A percentile compares a stretch with the other conserved stretches of the same genome.
phyloP scores from a whole-genome alignment of 2,329 filamentous ascomycete species.

The Pseudocercospora fuligena region DNA sequence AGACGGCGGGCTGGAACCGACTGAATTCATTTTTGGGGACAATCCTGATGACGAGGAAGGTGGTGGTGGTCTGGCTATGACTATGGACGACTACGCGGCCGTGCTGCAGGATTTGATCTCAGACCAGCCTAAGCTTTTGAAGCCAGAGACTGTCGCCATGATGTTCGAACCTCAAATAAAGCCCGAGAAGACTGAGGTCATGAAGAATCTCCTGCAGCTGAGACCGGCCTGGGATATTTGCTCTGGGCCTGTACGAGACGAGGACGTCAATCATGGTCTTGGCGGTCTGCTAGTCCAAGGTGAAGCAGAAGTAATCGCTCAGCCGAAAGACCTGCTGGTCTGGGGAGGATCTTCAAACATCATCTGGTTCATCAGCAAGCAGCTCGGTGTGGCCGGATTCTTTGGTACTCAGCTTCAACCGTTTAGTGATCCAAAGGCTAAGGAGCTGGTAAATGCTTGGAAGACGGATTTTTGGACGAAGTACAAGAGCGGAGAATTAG shows the following conservation, averaged over 20 bases:
- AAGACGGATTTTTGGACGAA: slow-evolving; percentile 21
- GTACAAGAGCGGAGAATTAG: background rate
- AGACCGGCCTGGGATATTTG: slow-evolving; percentile 17
- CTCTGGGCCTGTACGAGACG: slow-evolving; percentile 14
- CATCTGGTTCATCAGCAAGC: slow-evolving; percentile 18
- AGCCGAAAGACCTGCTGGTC: slow-evolving; percentile 17
- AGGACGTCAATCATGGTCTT: slow-evolving; percentile 21
- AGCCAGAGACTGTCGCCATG: slow-evolving; percentile 42
- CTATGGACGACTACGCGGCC: slow-evolving; percentile 46
- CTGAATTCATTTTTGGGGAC: background rate
- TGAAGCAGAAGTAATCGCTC: slow-evolving; percentile 5
- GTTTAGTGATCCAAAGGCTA: slow-evolving; percentile 15
- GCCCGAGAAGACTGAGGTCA: slow-evolving; percentile 16
- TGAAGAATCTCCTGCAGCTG: slow-evolving; percentile 8
- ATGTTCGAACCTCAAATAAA: slow-evolving; percentile 55
- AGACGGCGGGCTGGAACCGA: slow-evolving; percentile 4
- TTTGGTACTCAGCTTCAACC: slow-evolving; percentile 23
- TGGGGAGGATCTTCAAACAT: slow-evolving; percentile 23
- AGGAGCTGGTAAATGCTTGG: slow-evolving; percentile 19
- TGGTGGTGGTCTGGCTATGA: slow-evolving; percentile 11
- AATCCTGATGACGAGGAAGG: slow-evolving; percentile 17
- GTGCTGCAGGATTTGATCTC: slow-evolving; percentile 52
- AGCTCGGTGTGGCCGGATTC: slow-evolving; percentile 18
- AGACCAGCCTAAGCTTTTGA: slow-evolving; percentile 54
- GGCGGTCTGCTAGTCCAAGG: slow-evolving; percentile 11